A percentile compares a stretch with the other conserved stretches of the same genome.
Conservation (phyloP, 2,329 filamentous ascomycete species). For the Colletotrichum godetiae region DNA sequence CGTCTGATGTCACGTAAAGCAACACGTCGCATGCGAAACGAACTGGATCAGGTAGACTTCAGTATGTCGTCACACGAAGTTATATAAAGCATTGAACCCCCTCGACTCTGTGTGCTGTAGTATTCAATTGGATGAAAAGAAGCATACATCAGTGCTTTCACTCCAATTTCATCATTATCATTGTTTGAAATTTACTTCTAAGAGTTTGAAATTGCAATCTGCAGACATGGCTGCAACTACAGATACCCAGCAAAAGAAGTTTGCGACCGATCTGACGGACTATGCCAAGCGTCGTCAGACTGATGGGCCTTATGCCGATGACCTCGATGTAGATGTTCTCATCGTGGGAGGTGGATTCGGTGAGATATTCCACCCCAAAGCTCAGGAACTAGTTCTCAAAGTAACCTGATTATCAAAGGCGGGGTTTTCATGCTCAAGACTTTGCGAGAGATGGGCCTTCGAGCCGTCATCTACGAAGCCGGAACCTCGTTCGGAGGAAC, state of each 20-base stretch:
- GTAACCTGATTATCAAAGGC: slow-evolving; percentile 5
- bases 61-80: not conserved
- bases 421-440: slow-evolving; percentile 64
- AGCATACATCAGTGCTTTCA: not conserved
- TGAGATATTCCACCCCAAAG: not conserved
- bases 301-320: slow-evolving; percentile 53
- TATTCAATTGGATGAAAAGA: not conserved
- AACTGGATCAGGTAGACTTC: not conserved
- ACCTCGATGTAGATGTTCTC: slow-evolving; percentile 56
- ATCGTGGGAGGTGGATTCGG: slow-evolving; percentile 58
- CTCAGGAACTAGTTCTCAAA: not conserved
- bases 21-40: slow-evolving; percentile 13
- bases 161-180: too few species aligned
- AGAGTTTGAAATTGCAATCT: not conserved
- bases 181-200: too few species aligned
- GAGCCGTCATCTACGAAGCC: slow-evolving; percentile 62
- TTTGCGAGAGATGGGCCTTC: slow-evolving; percentile 61
- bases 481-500: slow-evolving; percentile 62
- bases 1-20: slow-evolving; percentile 23
- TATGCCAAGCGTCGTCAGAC: slow-evolving; percentile 45
- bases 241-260: slow-evolving; percentile 45
- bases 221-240: slow-evolving; percentile 37
- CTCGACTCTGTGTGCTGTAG: not conserved
- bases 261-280: slow-evolving; percentile 54
- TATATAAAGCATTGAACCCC: not conserved